Base-by-base conservation (phyloP, 2,329 filamentous ascomycete genomes). In the Ophiostoma sp. region DNA sequence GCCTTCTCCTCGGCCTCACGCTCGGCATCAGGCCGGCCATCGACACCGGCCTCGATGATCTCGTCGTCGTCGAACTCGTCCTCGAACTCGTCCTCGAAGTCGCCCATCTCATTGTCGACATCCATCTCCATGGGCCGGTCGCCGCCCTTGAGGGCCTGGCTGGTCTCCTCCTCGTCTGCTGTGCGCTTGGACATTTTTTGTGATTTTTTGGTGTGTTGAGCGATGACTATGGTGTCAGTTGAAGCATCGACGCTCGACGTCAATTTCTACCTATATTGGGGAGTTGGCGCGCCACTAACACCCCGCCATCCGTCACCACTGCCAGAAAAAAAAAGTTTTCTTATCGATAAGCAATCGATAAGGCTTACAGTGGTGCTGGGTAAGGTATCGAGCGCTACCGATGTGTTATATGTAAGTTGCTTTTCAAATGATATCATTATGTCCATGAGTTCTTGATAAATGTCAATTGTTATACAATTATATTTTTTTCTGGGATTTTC, bases 21-120 rank as follows among this genome's bases (percentile, higher is more conserved):
- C 84, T 98, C 94, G 8, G 91, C 92, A 79, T 98, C 94, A 39
- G 94, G 94, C 73, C 93, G 83, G 23, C 94, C 94, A 78, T 97
- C 94, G 15, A 97, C 93, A 72, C 94, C 94, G 4, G 95, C 94
- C 81, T 98, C 94, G 72, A 97, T 82, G 68, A 98, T 92, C 80
- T 98, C 94, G 79, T 97, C 94, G 73, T 88, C 86, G 76, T 84
- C 96, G 75, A 91, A 94, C 77, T 94, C 92, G 76, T 94, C 92
- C 80, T 94, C 92, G 75, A 94, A 97, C 77, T 98, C 94, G 81
- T 97, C 95, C 77, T 97, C 95, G 73, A 96, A 98, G 75, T 98
- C 91, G 77, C 88, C 87, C 83, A 90, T 89, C 35, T 87, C 87
- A 77, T 83, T 82, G 73, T 81, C 78, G 75, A 87, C 85, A 76